These are phyloP conservation scores for Wickerhamomyces ciferrii DNA, from an alignment of 805 yeast species.

Conservation along the genomic window DNA sequence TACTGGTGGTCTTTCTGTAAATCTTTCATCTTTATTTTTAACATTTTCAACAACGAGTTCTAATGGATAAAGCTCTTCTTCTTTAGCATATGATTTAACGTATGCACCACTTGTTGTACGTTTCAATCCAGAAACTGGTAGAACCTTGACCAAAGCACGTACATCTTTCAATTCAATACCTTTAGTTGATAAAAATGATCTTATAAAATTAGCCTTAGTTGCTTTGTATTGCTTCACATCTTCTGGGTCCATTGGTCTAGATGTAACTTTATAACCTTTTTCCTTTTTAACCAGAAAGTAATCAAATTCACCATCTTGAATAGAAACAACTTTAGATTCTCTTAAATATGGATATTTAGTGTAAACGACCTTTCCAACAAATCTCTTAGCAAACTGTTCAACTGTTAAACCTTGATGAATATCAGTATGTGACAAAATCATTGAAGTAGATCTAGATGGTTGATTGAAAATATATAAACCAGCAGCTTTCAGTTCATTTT, in stretches of 20 bases:
- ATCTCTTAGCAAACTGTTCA: constrained; percentile 61
- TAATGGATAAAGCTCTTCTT: constrained; percentile 59
- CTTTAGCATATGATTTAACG: constrained; percentile 59
- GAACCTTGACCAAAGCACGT: constrained; percentile 61
- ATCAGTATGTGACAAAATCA: constrained; percentile 60
- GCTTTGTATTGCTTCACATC: constrained; percentile 43
- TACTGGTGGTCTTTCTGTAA: constrained; percentile 61
- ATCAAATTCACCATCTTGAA: constrained; percentile 48
- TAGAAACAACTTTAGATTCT: constrained; percentile 67
- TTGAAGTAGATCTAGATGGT: constrained; percentile 79
- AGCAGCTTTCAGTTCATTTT: constrained; percentile 45
- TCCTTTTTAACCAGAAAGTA: constrained; percentile 31
- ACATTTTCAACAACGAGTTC: constrained; percentile 78
- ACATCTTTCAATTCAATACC: constrained; percentile 59
- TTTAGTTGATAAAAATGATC: constrained; percentile 41
- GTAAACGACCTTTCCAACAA: constrained; percentile 58
- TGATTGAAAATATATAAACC: constrained; percentile 77
- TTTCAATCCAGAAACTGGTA: constrained; percentile 70
- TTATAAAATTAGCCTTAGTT: constrained; percentile 32
- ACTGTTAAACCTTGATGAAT: constrained; percentile 48
- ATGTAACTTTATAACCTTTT: constrained; percentile 26
- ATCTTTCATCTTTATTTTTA: constrained; percentile 69
- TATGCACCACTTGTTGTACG: constrained; percentile 71
- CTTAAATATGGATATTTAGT: constrained; percentile 88
- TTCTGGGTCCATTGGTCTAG: constrained; percentile 38